phyloP scores from a whole-genome alignment of 305 asterid genomes.

The Fraxinus latifolia region DNA sequence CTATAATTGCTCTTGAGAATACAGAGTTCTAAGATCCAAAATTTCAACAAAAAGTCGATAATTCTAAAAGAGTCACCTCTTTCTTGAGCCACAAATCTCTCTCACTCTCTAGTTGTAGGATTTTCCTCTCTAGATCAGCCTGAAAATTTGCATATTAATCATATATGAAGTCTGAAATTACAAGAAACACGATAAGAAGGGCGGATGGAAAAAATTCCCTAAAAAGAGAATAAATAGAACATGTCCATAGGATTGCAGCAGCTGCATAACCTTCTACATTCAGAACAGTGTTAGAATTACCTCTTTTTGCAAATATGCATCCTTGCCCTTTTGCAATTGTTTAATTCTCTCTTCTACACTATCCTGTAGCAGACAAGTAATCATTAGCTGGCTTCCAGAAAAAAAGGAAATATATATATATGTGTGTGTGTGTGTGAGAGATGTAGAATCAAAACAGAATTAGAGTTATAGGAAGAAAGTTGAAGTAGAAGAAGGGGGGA shows the following conservation, averaged over 20 bases:
- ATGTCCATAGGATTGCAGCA: not conserved
- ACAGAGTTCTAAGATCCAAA: not conserved
- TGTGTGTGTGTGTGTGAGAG: too few species aligned
- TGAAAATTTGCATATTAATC: constrained; percentile 19
- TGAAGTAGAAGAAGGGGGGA: too few species aligned
- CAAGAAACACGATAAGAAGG: not conserved
- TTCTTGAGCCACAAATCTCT: constrained; percentile 34
- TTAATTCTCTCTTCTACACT: constrained; percentile 32
- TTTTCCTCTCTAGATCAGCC: constrained; percentile 49
- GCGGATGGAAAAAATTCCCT: not conserved
- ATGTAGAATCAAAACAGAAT: too few species aligned
- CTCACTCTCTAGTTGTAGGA: constrained; percentile 46
- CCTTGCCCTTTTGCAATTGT: constrained; percentile 35
- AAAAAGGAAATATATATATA: not conserved
- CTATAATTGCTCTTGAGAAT: not conserved
- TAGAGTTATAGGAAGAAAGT: too few species aligned
- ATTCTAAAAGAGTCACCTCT: not conserved
- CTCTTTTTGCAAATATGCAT: constrained; percentile 43
- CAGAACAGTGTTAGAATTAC: constrained; percentile 22
- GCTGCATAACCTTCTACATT: constrained; percentile 9
- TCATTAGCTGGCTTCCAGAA: constrained; percentile 22
- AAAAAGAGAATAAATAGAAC: not conserved
- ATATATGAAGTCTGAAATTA: constrained; percentile 13
- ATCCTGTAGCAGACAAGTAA: constrained; percentile 34
- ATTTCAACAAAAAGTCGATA: not conserved